Percentiles rank a stretch among this genome's conserved stretches.
Evolutionary conservation across 2,329 filamentous ascomycete species (phyloP).

Genomic region (Penicillium oxalicum): DNA sequence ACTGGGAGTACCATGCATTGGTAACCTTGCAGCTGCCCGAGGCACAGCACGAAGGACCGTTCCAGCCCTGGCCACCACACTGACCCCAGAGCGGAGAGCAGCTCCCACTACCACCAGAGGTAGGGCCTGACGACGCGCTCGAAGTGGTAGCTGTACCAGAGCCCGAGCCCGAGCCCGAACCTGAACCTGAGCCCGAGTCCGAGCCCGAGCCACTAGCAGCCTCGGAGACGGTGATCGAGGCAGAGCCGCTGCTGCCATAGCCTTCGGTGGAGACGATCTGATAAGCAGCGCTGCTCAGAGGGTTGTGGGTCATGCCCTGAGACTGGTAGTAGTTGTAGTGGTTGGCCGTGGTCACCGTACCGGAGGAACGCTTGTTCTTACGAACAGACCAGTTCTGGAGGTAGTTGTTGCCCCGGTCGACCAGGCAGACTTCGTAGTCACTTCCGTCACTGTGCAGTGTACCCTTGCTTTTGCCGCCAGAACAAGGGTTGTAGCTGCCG

Average conservation of each 20-base stretch:
- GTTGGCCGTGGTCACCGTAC: constrained; percentile 1
- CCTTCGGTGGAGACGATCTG: constrained; percentile 2
- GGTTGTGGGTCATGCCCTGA: constrained; percentile 3
- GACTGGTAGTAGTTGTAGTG: constrained; percentile 3
- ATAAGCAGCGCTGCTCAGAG: constrained; percentile 1
- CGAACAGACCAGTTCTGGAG: constrained; percentile 2
- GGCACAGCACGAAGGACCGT: background rate
- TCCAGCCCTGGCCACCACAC: constrained; percentile 1
- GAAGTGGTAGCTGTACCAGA: background rate
- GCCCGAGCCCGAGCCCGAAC: background rate
- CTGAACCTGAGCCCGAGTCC: background rate
- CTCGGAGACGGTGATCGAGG: constrained; percentile 2
- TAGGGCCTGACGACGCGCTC: background rate
- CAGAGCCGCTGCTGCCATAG: constrained; percentile 1
- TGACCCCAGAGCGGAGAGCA: background rate
- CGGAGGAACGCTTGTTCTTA: constrained; percentile 1
- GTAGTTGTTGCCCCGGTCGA: constrained; percentile 2
- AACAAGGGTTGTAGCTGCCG: constrained; percentile 3
- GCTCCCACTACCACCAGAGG: background rate
- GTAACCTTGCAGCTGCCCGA: background rate
- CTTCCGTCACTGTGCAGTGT: constrained; percentile 1
- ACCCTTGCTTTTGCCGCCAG: constrained; percentile 1
- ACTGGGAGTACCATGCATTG: constrained; percentile 1
- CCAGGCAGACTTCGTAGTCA: constrained; percentile 1
- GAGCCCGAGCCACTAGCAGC: background rate